Evolutionary conservation across 768 basidiomycete species (phyloP), one percentile per base, ranked within the genome.

Genomic region (Lactarius deliciosus): DNA sequence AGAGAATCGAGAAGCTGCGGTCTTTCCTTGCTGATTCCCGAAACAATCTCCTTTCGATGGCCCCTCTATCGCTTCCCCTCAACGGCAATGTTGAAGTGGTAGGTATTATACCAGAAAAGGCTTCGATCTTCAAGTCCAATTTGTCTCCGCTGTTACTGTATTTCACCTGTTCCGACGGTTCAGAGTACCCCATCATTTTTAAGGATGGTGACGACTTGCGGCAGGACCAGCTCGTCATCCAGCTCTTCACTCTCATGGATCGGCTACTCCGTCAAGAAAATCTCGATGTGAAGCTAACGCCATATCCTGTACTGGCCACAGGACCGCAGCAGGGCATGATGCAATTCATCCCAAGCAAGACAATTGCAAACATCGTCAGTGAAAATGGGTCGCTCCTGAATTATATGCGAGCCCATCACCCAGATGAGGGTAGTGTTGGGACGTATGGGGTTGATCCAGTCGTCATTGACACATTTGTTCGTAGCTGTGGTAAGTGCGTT

Each of bases 131-230:
- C 85, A 99, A 98, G 75, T 97, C 95, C 55, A 98, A 96, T 74
- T 87, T 98, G 62, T 94, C 88, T 72, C 97, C 97, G 0, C 82
- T 99, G 61, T 81, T 96, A 22, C 81, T 99, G 20, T 94, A 91
- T 76, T 96, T 98, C 77, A 89, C 92, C 71, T 91, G 91, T 71
- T 81, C 86, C 11, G 90, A 93, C 64, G 89, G 91, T 11, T 83
- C 86, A 18, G 92, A 95, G 74, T 98, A 91, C 76, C 92, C 96
- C 0, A 85, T 98, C 60, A 98, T 99, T 67, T 98, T 98, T 83
- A 99, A 98, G 77, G 96, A 98, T 71, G 97, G 97, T 16, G 97
- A 98, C 74, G 97, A 99, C 74, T 90, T 98, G 83, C 88, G 97
- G 25, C 97, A 99, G 76, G 97, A 99, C 75, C 97, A 99, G 76